Percentiles rank a stretch among this genome's conserved stretches.
These are phyloP conservation scores for Candida alai DNA, from an alignment of 805 yeast species.

Conservation along the genomic window DNA sequence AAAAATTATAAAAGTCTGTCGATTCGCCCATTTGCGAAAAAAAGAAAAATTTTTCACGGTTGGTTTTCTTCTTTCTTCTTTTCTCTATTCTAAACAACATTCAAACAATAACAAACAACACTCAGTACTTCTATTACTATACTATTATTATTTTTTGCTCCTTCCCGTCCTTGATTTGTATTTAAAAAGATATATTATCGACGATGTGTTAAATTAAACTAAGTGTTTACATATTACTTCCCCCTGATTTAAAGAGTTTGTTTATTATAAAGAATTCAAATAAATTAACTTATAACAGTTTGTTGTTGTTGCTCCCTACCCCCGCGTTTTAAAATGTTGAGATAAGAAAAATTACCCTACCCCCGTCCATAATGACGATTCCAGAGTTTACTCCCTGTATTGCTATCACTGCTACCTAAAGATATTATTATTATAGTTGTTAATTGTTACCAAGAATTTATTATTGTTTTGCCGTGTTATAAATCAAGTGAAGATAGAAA, in stretches of 20 bases:
- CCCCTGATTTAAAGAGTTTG: slow-evolving; percentile 2
- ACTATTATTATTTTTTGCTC: too few relatives aligned
- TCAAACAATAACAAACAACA: neutral
- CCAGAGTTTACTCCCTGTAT: slow-evolving; percentile 14
- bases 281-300: slow-evolving; percentile 3
- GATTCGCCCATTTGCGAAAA: neutral
- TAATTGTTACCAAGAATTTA: slow-evolving; percentile 3
- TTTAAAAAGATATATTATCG: slow-evolving; percentile 5
- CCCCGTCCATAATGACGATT: slow-evolving; percentile 35
- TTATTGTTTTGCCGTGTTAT: neutral
- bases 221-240: slow-evolving; percentile 10
- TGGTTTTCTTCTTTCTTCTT: neutral
- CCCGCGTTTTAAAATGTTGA: slow-evolving; percentile 28
- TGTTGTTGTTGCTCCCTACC: slow-evolving; percentile 21
- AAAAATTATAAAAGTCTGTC: slow-evolving; percentile 1
- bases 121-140: too few relatives aligned
- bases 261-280: slow-evolving; percentile 3
- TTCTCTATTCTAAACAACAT: neutral
- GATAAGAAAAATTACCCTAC: slow-evolving; percentile 20
- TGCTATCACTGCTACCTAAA: slow-evolving; percentile 6
- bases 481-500: slow-evolving; percentile 5
- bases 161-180: too few relatives aligned
- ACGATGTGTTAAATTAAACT: slow-evolving; percentile 31
- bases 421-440: slow-evolving; percentile 10
- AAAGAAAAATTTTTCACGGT: slow-evolving; percentile 1